A percentile compares a stretch with the other conserved stretches of the same genome.
phyloP scores from a whole-genome alignment of 805 yeast species.

The Candida germanica region DNA sequence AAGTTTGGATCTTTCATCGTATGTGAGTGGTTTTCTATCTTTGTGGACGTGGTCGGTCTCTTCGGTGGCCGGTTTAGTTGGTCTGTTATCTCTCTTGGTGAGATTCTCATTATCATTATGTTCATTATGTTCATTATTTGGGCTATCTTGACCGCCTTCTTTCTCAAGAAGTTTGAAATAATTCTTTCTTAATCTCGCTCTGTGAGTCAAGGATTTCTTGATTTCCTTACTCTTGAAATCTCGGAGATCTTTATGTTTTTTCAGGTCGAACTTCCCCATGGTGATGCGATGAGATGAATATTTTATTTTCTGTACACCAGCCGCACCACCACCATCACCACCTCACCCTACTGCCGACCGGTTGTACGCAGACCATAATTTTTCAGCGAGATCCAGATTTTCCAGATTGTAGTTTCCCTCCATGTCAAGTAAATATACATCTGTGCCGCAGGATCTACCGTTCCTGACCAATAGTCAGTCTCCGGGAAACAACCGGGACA shows the following conservation, averaged over 20 bases:
- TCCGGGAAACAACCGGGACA: neutral
- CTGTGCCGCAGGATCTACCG: conserved; percentile 5
- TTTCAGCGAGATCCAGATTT: no score
- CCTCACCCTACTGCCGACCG: no score
- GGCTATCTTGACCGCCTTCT: conserved; percentile 35
- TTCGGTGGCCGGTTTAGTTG: neutral
- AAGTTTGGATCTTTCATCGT: conserved; percentile 43
- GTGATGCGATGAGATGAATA: conserved; percentile 15
- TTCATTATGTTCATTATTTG: conserved; percentile 15
- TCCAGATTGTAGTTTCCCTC: no score
- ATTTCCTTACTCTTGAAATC: conserved; percentile 59
- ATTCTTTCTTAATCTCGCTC: conserved; percentile 75
- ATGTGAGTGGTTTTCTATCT: conserved; percentile 15
- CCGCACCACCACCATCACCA: no score
- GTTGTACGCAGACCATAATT: no score
- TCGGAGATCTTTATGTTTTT: conserved; percentile 29
- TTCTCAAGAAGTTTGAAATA: conserved; percentile 76
- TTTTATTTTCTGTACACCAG: no score
- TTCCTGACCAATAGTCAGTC: no score
- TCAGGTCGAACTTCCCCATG: conserved; percentile 13
- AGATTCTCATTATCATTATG: conserved; percentile 18
- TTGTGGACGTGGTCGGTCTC: neutral
- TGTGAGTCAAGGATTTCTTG: conserved; percentile 69
- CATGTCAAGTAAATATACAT: conserved; percentile 4
- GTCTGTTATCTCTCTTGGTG: conserved; percentile 20